Base-by-base conservation (phyloP, 257 asterid species). In the Handroanthus guayacan region DNA sequence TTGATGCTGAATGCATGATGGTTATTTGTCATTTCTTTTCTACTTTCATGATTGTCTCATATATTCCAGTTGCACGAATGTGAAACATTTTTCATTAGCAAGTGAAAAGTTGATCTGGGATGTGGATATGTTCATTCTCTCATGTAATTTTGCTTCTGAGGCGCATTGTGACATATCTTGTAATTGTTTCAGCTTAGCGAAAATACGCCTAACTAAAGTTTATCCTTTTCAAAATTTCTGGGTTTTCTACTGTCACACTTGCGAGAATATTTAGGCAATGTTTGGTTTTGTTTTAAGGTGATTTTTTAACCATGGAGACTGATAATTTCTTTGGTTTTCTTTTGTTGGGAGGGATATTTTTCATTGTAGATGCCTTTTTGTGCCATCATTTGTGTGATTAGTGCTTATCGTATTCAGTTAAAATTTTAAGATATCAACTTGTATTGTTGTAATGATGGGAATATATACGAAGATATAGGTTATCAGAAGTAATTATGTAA, bases 1-100 rank as follows among this genome's bases (percentile, higher is more conserved):
- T 45, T 25, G 1, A 69, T 38, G 62, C 65, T 80, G 58, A 70
- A 74, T 55, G 9, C 16, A 54, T 62, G 55, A 62, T 17, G 36
- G 45, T 71, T 75, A 20, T 74, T 71, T 31, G 41, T 62, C 37
- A 18, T 20, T 44, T 52, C 36, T 51, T 31, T 62, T 51, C 4
- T 45, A 4, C 25, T 48, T 63, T 61, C 56, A 37, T 25, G 37
- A 48, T 61, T 64, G 17, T 45, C 60, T 47, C 51, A 20, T 39
- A 48, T 48, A 11, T 61, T 20, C 41, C 9, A n/a, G 36, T 64
- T 56, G 18, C 62, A 36, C 63, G 58, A 43, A 34, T 43, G 68
- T 34, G 60, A 41, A 43, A 13, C 47, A 18, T 50, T 41, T 4
- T 6, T 34, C 58, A 17, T 73, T 10, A 36, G 75, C 52, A 0